Evolutionary conservation across 1,139 yeast species (phyloP), one percentile per base, ranked within the genome.

Genomic region (Geotrichum klebahnii): DNA sequence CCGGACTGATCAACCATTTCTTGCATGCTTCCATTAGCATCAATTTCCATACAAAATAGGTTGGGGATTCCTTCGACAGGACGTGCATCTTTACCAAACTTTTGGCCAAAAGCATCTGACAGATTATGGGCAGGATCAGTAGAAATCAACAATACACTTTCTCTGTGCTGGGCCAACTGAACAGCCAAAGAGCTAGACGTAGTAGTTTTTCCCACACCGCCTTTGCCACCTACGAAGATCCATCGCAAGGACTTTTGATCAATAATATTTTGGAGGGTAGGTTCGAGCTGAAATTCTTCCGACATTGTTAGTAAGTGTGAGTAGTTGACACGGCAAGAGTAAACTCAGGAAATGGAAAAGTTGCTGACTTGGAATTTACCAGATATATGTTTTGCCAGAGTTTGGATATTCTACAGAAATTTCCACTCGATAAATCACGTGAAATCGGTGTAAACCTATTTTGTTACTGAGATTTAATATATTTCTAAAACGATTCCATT

Each of bases 171-270:
- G 52, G 86, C 81, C 53, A 88, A 72, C 70, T 92, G 97, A 54
- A 90, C 86, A 24, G 98, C 96, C 59, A 92, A 78, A 20, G 97
- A 89, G 46, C 96, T 90, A 0, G 97, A 90, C 2, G 97, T 87
- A 40, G 98, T 92, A 59, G 98, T 92, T 68, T 92, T 92, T 60
- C 98, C 98, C 35, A 92, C 98, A 70, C 98, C 98, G 67, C 98
- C 98, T 74, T 92, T 92, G 61, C 98, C 98, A 55, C 98, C 98
- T 38, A 90, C 97, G 65, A 92, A 92, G 58, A 92, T 85, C 98
- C 98, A 92, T 64, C 86, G 86, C 63, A 92, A 78, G 16, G 92
- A 56, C 51, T 60, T 63, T 54, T 71, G 75, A 54, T 72, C 74
- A 12, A 72, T 58, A 40, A 72, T 61, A 47, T 68, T 67, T 48